Percentiles rank a stretch among this genome's conserved stretches.
Evolutionary conservation across 352 stramenopile genomes (phyloP).

Genomic region (Phytophthora sp.): DNA sequence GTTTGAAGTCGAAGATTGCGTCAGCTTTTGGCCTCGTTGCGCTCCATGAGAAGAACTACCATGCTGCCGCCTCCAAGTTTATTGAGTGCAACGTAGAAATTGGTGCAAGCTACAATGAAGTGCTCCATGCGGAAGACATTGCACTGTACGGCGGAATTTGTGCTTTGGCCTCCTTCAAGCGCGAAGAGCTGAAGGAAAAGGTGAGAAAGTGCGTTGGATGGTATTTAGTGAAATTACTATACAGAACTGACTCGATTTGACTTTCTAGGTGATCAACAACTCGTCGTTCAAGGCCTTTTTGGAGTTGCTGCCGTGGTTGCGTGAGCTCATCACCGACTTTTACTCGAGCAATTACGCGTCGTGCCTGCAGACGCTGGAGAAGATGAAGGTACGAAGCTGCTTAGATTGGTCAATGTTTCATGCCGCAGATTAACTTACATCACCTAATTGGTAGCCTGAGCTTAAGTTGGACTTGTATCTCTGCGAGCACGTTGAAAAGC

Average conservation of each 20-base stretch:
- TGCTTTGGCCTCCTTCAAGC: constrained; percentile 84
- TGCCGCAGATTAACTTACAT: neutral
- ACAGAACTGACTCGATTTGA: too few relatives aligned
- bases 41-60: constrained; percentile 83
- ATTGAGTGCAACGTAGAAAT: constrained; percentile 84
- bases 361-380: constrained; percentile 79
- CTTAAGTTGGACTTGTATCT: constrained; percentile 86
- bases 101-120: constrained; percentile 81
- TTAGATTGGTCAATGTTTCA: neutral
- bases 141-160: constrained; percentile 88
- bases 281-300: constrained; percentile 89
- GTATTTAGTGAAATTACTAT: too few relatives aligned
- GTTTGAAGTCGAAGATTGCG: constrained; percentile 84
- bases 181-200: constrained; percentile 80
- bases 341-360: constrained; percentile 88
- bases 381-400: constrained; percentile 56
- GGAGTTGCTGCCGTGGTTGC: constrained; percentile 85
- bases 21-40: constrained; percentile 80
- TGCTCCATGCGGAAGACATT: constrained; percentile 88
- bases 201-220: too few relatives aligned
- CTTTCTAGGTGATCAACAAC: constrained; percentile 91
- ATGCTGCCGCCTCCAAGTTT: constrained; percentile 79
- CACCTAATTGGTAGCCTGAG: constrained; percentile 45
- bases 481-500: constrained; percentile 67
- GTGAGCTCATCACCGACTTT: constrained; percentile 90